Percentiles rank a stretch among this genome's conserved stretches.
phyloP scores from a whole-genome alignment of 2,329 filamentous ascomycete genomes.

The Ophiostoma perfectum region DNA sequence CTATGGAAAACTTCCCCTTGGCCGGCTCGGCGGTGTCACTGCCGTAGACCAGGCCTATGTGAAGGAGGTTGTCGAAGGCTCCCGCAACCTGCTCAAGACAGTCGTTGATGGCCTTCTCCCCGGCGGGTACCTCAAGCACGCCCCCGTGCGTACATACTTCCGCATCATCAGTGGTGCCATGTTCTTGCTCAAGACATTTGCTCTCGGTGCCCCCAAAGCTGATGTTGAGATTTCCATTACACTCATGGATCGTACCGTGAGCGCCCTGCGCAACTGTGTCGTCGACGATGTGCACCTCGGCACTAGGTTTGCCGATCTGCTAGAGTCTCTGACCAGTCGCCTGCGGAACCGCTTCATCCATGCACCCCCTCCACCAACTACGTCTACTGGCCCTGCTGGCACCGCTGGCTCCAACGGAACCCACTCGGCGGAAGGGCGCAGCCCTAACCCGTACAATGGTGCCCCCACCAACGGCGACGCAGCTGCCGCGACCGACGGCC shows the following conservation, averaged over 20 bases:
- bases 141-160: conserved; percentile 78
- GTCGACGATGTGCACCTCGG: conserved; percentile 81
- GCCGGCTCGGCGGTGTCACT: conserved; percentile 59
- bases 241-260: conserved; percentile 68
- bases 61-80: conserved; percentile 70
- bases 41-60: conserved; percentile 66
- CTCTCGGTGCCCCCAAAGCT: conserved; percentile 69
- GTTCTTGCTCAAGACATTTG: conserved; percentile 80
- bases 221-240: conserved; percentile 71
- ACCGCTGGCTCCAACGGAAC: conserved; percentile 12
- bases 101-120: conserved; percentile 73
- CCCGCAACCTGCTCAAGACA: conserved; percentile 67
- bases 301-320: conserved; percentile 75
- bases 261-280: conserved; percentile 69
- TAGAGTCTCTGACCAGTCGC: conserved; percentile 71
- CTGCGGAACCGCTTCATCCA: conserved; percentile 70
- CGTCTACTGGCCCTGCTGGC: conserved; percentile 16
- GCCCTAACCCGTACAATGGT: neutral
- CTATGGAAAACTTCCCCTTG: conserved; percentile 58
- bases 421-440: neutral
- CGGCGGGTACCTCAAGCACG: conserved; percentile 71
- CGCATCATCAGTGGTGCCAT: conserved; percentile 80
- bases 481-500: neutral
- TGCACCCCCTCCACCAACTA: conserved; percentile 44
- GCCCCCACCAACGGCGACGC: neutral